These are phyloP conservation scores for Pseudogymnoascus sp. DNA, from an alignment of 2,329 filamentous ascomycete species.

Conservation along the genomic window DNA sequence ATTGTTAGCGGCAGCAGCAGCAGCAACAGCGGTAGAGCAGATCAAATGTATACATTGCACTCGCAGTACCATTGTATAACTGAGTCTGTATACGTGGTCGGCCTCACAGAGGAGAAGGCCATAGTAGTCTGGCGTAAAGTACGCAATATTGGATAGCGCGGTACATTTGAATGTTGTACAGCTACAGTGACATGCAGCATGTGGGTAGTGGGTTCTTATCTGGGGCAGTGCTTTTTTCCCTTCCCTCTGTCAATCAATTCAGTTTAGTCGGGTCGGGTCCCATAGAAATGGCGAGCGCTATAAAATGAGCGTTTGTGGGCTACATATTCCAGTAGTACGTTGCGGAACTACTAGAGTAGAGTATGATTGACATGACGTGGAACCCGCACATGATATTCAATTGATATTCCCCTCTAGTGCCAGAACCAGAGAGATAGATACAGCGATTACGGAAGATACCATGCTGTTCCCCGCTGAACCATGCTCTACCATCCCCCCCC, in stretches of 20 bases:
- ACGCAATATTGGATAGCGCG: background rate
- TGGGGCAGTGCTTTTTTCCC: constrained; percentile 2
- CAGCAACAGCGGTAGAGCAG: too few species aligned
- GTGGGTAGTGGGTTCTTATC: constrained; percentile 3
- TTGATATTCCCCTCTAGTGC: background rate
- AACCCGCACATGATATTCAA: background rate
- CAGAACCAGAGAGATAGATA: background rate
- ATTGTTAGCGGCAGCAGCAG: too few species aligned
- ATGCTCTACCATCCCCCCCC: too few species aligned
- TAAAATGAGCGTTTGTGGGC: background rate
- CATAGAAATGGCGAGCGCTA: background rate
- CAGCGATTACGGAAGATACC: too few species aligned
- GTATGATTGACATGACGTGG: constrained; percentile 3
- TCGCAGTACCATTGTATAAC: background rate
- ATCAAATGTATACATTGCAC: background rate
- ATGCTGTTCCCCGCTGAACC: too few species aligned
- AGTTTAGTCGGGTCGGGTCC: background rate
- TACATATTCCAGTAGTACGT: background rate
- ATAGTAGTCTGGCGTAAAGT: background rate
- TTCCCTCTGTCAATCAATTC: constrained; percentile 2
- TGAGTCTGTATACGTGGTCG: background rate
- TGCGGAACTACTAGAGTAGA: background rate
- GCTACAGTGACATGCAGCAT: background rate
- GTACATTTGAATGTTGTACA: background rate
- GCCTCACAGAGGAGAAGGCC: background rate